Percentiles rank a stretch among this genome's conserved stretches.
phyloP scores from a whole-genome alignment of 768 basidiomycete genomes.

The Leucosporidium scottii region DNA sequence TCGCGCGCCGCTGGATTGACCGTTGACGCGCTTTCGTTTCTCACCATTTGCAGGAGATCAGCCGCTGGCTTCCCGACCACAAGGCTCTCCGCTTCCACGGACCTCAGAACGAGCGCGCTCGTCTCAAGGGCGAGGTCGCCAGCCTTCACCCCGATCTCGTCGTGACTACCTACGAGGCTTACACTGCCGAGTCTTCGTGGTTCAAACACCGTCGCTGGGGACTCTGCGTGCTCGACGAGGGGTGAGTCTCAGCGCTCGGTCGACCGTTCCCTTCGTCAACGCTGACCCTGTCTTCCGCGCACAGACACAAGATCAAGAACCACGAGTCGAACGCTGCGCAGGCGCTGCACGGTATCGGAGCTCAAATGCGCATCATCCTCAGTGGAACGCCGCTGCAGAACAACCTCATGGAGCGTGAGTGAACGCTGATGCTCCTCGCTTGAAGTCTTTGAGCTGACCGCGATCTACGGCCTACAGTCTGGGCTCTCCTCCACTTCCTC shows the following conservation, averaged over 20 bases:
- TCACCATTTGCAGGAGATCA: constrained; percentile 40
- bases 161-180: constrained; percentile 64
- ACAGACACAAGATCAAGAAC: constrained; percentile 63
- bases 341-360: constrained; percentile 54
- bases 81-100: constrained; percentile 59
- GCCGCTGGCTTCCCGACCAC: constrained; percentile 42
- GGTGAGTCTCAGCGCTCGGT: constrained; percentile 33
- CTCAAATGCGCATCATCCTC: constrained; percentile 57
- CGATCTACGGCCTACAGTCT: not conserved
- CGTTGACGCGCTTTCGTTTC: constrained; percentile 36
- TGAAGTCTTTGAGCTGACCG: constrained; percentile 47
- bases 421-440: not conserved
- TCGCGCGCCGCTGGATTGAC: constrained; percentile 35
- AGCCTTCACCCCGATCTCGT: constrained; percentile 46
- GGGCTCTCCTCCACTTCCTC: constrained; percentile 41
- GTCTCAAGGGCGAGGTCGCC: constrained; percentile 51
- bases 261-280: constrained; percentile 35
- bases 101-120: constrained; percentile 50
- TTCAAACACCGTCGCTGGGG: constrained; percentile 57
- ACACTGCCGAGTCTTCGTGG: constrained; percentile 54
- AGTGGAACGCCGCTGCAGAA: constrained; percentile 71
- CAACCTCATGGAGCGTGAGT: constrained; percentile 56
- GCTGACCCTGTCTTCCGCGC: constrained; percentile 41
- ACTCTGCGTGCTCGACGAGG: constrained; percentile 57
- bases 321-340: constrained; percentile 52